phyloP scores from a whole-genome alignment of 768 basidiomycete species.

The Hericium alpestre region DNA sequence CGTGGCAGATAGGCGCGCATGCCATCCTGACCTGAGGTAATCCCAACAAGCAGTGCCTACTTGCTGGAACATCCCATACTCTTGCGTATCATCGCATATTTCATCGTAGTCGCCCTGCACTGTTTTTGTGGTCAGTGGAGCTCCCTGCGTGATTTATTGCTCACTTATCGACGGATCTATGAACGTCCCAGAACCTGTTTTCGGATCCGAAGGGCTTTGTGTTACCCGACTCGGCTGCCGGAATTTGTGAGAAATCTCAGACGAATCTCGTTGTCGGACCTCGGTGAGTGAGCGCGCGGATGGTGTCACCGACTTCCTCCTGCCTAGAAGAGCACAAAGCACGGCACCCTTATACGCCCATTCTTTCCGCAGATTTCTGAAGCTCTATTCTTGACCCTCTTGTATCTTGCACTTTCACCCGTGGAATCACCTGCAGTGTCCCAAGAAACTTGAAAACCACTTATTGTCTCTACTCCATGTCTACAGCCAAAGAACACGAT shows the following conservation, averaged over 20 bases:
- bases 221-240: neutral
- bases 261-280: neutral
- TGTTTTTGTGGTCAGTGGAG: no score
- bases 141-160: neutral
- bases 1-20: no score
- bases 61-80: no score
- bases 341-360: neutral
- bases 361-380: neutral
- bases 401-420: no score
- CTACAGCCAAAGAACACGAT: neutral
- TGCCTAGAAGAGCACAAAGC: neutral
- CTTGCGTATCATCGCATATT: no score
- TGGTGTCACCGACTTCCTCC: neutral
- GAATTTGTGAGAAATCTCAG: neutral
- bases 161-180: neutral
- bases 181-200: neutral
- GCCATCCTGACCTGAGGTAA: no score
- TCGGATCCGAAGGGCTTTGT: neutral
- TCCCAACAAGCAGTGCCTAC: no score
- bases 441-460: neutral
- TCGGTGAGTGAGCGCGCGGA: no score
- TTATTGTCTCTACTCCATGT: neutral
- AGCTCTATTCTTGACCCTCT: neutral
- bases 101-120: no score
- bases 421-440: no score